Evolutionary conservation across 345 rosid genomes (phyloP).

Genomic region (Eutrema japonicum): DNA sequence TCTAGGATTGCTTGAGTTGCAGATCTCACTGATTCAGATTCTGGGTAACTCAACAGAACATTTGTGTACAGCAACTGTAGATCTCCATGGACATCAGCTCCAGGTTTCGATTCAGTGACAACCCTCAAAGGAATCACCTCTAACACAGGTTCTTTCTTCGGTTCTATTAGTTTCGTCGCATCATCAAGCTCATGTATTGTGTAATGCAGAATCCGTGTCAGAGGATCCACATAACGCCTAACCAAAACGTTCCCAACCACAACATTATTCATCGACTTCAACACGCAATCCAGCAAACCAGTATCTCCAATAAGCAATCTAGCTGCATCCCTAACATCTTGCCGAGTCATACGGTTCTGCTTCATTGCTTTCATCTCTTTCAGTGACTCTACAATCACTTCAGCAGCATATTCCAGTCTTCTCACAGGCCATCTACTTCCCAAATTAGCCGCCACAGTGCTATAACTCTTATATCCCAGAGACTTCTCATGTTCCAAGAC

Average conservation of each 20-base stretch:
- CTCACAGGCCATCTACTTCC: constrained; percentile 83
- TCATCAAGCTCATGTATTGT: constrained; percentile 59
- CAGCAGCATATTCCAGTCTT: constrained; percentile 82
- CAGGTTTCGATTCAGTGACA: constrained; percentile 40
- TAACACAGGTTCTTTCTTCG: constrained; percentile 24
- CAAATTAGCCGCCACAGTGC: constrained; percentile 53
- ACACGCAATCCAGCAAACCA: constrained; percentile 79
- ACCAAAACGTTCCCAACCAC: constrained; percentile 60
- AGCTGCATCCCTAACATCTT: constrained; percentile 90
- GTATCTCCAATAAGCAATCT: constrained; percentile 90
- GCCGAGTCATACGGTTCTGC: constrained; percentile 73
- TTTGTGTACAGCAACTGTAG: constrained; percentile 53
- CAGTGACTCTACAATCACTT: constrained; percentile 68
- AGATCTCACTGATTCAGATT: constrained; percentile 49
- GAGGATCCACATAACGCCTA: constrained; percentile 61
- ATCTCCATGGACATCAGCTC: constrained; percentile 62
- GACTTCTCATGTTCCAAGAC: constrained; percentile 44
- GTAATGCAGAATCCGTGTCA: constrained; percentile 70
- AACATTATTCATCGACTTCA: constrained; percentile 85
- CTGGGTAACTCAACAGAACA: constrained; percentile 64
- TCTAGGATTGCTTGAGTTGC: constrained; percentile 68
- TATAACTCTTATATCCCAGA: constrained; percentile 49
- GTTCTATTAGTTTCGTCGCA: constrained; percentile 21
- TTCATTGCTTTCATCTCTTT: constrained; percentile 55
- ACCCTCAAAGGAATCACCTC: constrained; percentile 32